Conservation (phyloP, 2,329 filamentous ascomycete genomes). For the Monilinia aucupariae region DNA sequence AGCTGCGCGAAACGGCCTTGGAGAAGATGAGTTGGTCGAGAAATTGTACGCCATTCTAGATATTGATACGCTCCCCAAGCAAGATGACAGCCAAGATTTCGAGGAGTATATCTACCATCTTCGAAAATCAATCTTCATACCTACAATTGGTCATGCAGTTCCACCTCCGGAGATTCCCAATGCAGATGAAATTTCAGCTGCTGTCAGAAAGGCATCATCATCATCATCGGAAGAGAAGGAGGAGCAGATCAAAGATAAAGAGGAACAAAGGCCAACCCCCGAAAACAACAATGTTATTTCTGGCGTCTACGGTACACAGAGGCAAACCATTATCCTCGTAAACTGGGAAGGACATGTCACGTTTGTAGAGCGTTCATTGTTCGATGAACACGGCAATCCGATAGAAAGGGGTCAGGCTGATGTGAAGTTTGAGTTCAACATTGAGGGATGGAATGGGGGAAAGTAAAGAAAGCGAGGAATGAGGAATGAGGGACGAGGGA, state of each 20-base stretch:
- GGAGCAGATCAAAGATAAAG: conserved; percentile 22
- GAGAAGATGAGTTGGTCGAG: conserved; percentile 46
- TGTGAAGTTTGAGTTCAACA: conserved; percentile 49
- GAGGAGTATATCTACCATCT: conserved; percentile 50
- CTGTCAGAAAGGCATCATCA: conserved; percentile 16
- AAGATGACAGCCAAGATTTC: conserved; percentile 39
- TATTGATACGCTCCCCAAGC: conserved; percentile 47
- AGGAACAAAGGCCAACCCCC: conserved; percentile 37
- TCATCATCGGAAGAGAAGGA: conserved; percentile 21
- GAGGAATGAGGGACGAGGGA: too few relatives aligned
- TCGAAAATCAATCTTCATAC: conserved; percentile 57
- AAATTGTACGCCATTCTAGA: conserved; percentile 52
- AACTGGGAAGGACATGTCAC: conserved; percentile 59
- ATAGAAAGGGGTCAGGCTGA: conserved; percentile 52
- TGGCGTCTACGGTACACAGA: conserved; percentile 59
- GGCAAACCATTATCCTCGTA: conserved; percentile 57
- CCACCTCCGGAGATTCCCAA: conserved; percentile 39
- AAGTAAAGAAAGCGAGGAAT: conserved; percentile 25
- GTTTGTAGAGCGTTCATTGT: conserved; percentile 55
- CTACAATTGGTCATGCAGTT: conserved; percentile 45
- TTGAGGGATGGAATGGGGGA: conserved; percentile 43
- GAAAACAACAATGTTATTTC: conserved; percentile 45
- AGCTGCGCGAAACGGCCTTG: conserved; percentile 37
- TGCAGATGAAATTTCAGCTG: conserved; percentile 35
- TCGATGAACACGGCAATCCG: conserved; percentile 51